A percentile compares a stretch with the other conserved stretches of the same genome.
These are phyloP conservation scores for Calamus simplicifolius DNA, from an alignment of 176 grass and related monocot genomes.

Conservation along the genomic window DNA sequence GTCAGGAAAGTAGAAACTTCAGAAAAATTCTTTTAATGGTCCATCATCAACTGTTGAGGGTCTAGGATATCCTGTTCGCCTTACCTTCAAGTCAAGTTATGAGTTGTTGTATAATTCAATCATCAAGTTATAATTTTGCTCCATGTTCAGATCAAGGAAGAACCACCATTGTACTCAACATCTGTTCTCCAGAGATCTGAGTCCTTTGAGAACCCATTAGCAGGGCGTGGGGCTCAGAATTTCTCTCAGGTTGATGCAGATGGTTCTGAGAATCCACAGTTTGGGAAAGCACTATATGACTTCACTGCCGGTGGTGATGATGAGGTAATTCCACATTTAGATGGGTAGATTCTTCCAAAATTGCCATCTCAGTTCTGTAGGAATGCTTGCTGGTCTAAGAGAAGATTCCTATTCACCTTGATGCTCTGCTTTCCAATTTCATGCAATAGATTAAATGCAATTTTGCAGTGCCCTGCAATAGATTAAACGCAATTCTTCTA, in stretches of 20 bases:
- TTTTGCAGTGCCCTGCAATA: no score
- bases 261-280: constrained; percentile 79
- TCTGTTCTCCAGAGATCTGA: constrained; percentile 57
- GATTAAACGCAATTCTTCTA: background rate
- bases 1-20: no score
- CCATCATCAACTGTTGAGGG: constrained; percentile 5
- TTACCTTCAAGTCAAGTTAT: background rate
- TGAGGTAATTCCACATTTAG: constrained; percentile 52
- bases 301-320: constrained; percentile 95
- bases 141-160: constrained; percentile 74
- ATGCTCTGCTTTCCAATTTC: background rate
- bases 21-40: background rate
- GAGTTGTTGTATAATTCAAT: background rate
- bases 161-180: constrained; percentile 74
- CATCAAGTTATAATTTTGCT: constrained; percentile 8
- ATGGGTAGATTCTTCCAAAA: background rate
- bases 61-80: constrained; percentile 10
- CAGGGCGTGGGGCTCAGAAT: constrained; percentile 50
- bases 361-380: background rate
- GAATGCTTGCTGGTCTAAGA: background rate
- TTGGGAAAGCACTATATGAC: constrained; percentile 89
- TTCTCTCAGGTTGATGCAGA: constrained; percentile 51
- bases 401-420: background rate
- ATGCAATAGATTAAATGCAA: no score
- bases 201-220: constrained; percentile 79